Conservation (phyloP, 106 monocot genomes). For the Chionographis japonica region DNA sequence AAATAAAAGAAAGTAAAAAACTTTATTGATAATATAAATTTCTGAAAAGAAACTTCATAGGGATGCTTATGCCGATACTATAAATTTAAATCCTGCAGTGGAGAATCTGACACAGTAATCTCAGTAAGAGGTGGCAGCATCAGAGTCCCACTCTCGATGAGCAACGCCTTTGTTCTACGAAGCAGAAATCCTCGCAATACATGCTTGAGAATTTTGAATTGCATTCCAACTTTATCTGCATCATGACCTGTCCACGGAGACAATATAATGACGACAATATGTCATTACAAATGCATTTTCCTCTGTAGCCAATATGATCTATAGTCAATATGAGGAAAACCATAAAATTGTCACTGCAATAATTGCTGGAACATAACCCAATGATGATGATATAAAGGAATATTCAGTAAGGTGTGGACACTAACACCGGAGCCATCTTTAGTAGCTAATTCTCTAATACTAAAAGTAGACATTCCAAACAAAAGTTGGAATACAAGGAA, state of each 20-base stretch:
- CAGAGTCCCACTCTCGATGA: constrained; percentile 69
- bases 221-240: constrained; percentile 26
- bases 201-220: constrained; percentile 68
- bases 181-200: constrained; percentile 93
- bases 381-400: too few relatives aligned
- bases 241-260: constrained; percentile 36
- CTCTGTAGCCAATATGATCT: too few relatives aligned
- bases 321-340: too few relatives aligned
- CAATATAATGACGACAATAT: too few relatives aligned
- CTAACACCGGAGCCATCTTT: too few relatives aligned
- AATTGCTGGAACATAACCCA: too few relatives aligned
- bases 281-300: too few relatives aligned
- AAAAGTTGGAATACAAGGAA: too few relatives aligned
- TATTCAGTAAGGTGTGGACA: too few relatives aligned
- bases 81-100: neutral
- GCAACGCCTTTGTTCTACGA: constrained; percentile 82
- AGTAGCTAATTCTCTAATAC: too few relatives aligned
- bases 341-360: too few relatives aligned
- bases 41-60: neutral
- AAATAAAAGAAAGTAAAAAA: neutral
- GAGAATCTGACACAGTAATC: constrained; percentile 74
- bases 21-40: neutral
- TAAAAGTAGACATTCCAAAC: too few relatives aligned
- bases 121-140: constrained; percentile 79
- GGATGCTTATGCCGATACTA: neutral